Evolutionary conservation across 2,329 filamentous ascomycete genomes (phyloP).

Genomic region (Rhynchosporium secalis): DNA sequence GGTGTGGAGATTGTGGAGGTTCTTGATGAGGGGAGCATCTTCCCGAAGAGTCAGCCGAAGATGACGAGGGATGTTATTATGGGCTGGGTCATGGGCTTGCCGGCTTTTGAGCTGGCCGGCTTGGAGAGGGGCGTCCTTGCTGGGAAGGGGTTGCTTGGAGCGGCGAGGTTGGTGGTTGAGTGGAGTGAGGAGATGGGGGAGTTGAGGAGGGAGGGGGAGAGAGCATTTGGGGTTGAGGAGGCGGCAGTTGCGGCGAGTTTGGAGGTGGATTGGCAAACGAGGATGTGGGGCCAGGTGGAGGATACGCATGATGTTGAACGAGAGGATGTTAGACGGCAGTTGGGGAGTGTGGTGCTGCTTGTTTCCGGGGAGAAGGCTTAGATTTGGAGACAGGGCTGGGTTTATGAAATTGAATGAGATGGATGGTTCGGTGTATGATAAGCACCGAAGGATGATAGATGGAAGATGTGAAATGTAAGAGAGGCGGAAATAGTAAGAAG

Average conservation of each 20-base stretch:
- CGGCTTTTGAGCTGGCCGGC: slow-evolving; percentile 79
- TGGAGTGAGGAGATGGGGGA: slow-evolving; percentile 76
- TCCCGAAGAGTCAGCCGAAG: slow-evolving; percentile 71
- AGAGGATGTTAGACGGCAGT: slow-evolving; percentile 83
- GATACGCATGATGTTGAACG: slow-evolving; percentile 94
- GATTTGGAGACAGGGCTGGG: background rate
- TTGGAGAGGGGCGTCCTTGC: slow-evolving; percentile 82
- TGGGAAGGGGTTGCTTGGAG: slow-evolving; percentile 82
- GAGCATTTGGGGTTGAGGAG: slow-evolving; percentile 75
- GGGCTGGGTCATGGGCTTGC: slow-evolving; percentile 73
- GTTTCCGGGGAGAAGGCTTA: slow-evolving; percentile 57
- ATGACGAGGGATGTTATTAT: slow-evolving; percentile 75
- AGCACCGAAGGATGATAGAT: too few relatives aligned
- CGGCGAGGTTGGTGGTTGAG: slow-evolving; percentile 74
- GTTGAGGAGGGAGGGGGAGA: slow-evolving; percentile 42
- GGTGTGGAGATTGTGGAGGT: slow-evolving; percentile 77
- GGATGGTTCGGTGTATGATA: too few relatives aligned
- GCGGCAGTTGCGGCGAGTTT: slow-evolving; percentile 75
- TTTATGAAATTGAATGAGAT: too few relatives aligned
- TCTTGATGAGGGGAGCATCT: slow-evolving; percentile 75
- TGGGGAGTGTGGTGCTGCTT: slow-evolving; percentile 82
- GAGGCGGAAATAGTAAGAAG: too few relatives aligned
- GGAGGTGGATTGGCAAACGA: slow-evolving; percentile 88
- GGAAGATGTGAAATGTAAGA: too few relatives aligned
- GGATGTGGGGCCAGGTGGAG: slow-evolving; percentile 93